These are phyloP conservation scores for Perilla frutescens DNA, from an alignment of 257 asterid genomes.

Conservation along the genomic window DNA sequence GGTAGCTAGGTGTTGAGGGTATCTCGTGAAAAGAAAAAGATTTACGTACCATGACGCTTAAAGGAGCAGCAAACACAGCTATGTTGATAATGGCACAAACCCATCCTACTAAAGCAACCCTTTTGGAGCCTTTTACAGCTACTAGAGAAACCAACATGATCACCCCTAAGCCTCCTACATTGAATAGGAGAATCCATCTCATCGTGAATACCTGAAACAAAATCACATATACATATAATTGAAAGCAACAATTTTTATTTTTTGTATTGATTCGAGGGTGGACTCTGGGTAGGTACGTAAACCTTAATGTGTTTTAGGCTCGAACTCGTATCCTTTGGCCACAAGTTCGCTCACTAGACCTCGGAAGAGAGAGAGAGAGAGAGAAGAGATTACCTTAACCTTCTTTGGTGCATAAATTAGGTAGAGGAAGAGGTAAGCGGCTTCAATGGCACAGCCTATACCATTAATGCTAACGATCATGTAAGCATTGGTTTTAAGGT, in stretches of 20 bases:
- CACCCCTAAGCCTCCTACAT: conserved; percentile 54
- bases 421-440: conserved; percentile 49
- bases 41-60: conserved; percentile 67
- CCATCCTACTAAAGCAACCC: conserved; percentile 73
- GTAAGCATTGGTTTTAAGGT: conserved; percentile 59
- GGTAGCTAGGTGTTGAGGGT: too few species aligned
- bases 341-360: too few species aligned
- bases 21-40: too few species aligned
- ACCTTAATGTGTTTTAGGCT: too few species aligned
- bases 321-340: too few species aligned
- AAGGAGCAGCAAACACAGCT: conserved; percentile 78
- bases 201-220: conserved; percentile 50
- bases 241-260: too few species aligned
- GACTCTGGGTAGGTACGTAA: too few species aligned
- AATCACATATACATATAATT: neutral
- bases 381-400: conserved; percentile 38
- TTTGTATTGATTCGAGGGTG: too few species aligned
- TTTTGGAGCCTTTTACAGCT: conserved; percentile 44
- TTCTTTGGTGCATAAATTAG: conserved; percentile 52
- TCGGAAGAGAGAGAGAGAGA: neutral
- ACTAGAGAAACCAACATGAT: conserved; percentile 44
- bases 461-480: conserved; percentile 66
- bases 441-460: conserved; percentile 60
- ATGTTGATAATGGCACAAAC: conserved; percentile 60
- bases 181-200: conserved; percentile 44